Evolutionary conservation across 345 rosid species (phyloP).

Genomic region (Citrus sp.): DNA sequence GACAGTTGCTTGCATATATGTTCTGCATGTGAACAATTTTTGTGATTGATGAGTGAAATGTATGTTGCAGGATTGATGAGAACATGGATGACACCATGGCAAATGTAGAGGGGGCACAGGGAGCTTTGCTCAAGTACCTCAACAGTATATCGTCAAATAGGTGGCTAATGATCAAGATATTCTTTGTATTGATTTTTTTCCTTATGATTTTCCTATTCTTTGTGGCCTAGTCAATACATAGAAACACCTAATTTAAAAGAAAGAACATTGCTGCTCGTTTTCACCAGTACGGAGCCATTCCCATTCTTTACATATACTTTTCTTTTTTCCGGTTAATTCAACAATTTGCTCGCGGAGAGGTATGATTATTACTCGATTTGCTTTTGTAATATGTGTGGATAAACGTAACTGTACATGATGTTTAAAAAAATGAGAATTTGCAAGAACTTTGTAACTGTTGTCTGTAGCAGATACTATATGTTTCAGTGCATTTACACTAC

Average conservation of each 20-base stretch:
- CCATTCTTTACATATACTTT: background rate
- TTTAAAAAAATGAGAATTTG: slow-evolving; percentile 7
- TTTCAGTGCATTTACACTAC: background rate
- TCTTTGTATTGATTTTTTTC: slow-evolving; percentile 41
- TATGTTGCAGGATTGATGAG: slow-evolving; percentile 42
- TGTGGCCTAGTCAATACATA: slow-evolving; percentile 32
- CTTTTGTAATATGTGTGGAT: background rate
- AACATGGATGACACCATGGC: slow-evolving; percentile 43
- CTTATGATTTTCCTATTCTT: slow-evolving; percentile 48
- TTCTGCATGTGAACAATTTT: background rate
- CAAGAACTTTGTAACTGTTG: background rate
- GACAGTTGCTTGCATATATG: background rate
- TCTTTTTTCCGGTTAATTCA: background rate
- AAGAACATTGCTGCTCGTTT: background rate
- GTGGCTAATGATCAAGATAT: slow-evolving; percentile 50
- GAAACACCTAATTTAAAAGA: slow-evolving; percentile 8
- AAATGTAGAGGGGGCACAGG: slow-evolving; percentile 50
- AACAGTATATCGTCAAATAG: slow-evolving; percentile 43
- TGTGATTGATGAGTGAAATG: too few relatives aligned
- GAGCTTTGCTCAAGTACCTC: slow-evolving; percentile 41
- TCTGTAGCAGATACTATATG: background rate
- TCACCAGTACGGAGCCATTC: background rate
- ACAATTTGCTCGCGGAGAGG: background rate
- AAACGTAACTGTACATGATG: slow-evolving; percentile 6
- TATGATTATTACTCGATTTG: background rate